phyloP scores from a whole-genome alignment of 2,329 filamentous ascomycete genomes.

The Fusarium cyanostomum region DNA sequence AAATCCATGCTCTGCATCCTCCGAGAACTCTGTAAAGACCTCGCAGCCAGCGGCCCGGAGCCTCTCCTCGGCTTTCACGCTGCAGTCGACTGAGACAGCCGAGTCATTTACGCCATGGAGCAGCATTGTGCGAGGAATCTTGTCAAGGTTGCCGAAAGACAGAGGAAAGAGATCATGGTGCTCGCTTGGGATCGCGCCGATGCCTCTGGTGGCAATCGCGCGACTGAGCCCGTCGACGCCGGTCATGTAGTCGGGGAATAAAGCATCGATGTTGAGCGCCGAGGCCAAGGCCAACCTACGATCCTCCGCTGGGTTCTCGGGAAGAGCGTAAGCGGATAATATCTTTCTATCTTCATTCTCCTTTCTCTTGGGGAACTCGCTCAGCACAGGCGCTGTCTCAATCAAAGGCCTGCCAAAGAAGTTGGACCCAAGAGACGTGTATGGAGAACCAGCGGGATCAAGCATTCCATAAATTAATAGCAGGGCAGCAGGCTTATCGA shows the following conservation, averaged over 20 bases:
- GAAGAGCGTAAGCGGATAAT: slow-evolving; percentile 8
- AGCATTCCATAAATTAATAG: slow-evolving; percentile 36
- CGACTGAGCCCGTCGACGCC: slow-evolving; percentile 17
- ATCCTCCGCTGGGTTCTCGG: not conserved
- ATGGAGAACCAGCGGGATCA: slow-evolving; percentile 12
- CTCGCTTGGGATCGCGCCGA: slow-evolving; percentile 13
- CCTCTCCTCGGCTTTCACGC: slow-evolving; percentile 29
- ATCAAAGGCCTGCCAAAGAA: slow-evolving; percentile 20
- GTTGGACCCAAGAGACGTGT: slow-evolving; percentile 25
- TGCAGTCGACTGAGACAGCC: slow-evolving; percentile 31
- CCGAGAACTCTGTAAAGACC: slow-evolving; percentile 24
- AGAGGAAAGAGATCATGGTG: slow-evolving; percentile 30
- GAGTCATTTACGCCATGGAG: slow-evolving; percentile 36
- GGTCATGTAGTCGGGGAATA: slow-evolving; percentile 38
- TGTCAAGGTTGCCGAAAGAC: slow-evolving; percentile 8
- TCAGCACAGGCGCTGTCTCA: slow-evolving; percentile 16
- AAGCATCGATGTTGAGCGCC: slow-evolving; percentile 31
- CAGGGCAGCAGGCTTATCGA: slow-evolving; percentile 16
- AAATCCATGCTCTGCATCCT: slow-evolving; percentile 36
- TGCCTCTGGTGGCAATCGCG: slow-evolving; percentile 13
- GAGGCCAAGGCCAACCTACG: slow-evolving; percentile 7
- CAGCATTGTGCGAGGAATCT: slow-evolving; percentile 29
- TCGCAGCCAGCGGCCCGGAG: slow-evolving; percentile 18
- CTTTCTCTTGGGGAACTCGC: slow-evolving; percentile 12
- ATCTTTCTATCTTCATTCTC: slow-evolving; percentile 12